These are phyloP conservation scores for Gonapodya sp. DNA, from an alignment of 192 early-diverging fungal genomes.

Conservation along the genomic window DNA sequence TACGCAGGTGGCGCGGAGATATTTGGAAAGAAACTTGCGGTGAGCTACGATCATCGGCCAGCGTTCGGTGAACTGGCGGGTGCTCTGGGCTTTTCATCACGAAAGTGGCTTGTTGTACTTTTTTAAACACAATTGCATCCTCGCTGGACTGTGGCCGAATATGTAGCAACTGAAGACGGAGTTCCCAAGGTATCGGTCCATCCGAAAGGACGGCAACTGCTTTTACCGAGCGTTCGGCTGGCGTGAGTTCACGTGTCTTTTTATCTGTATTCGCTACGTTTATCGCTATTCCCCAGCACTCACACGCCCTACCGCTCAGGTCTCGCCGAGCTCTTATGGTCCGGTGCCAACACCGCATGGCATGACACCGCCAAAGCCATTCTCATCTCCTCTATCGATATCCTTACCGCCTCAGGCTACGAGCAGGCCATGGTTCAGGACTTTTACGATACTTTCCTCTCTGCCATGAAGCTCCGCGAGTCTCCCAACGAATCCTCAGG, in stretches of 20 bases:
- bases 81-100: no score
- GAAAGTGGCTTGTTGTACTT: not conserved
- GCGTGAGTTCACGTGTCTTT: not conserved
- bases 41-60: not conserved
- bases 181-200: not conserved
- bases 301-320: not conserved
- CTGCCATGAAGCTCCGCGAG: not conserved
- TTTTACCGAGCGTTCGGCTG: constrained; percentile 8
- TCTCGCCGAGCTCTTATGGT: constrained; percentile 5
- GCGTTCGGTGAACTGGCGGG: not conserved
- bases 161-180: not conserved
- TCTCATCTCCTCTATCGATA: not conserved
- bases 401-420: not conserved
- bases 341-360: not conserved
- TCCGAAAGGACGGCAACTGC: constrained; percentile 7
- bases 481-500: not conserved
- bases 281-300: not conserved
- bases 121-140: not conserved
- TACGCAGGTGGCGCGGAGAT: constrained; percentile 1
- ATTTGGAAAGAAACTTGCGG: constrained; percentile 6
- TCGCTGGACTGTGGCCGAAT: no score
- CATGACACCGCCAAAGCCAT: not conserved
- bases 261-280: not conserved
- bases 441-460: constrained; percentile 1
- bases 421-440: not conserved